Base-by-base conservation (phyloP, 2,329 filamentous ascomycete genomes). In the Microcyclospora pomicola region DNA sequence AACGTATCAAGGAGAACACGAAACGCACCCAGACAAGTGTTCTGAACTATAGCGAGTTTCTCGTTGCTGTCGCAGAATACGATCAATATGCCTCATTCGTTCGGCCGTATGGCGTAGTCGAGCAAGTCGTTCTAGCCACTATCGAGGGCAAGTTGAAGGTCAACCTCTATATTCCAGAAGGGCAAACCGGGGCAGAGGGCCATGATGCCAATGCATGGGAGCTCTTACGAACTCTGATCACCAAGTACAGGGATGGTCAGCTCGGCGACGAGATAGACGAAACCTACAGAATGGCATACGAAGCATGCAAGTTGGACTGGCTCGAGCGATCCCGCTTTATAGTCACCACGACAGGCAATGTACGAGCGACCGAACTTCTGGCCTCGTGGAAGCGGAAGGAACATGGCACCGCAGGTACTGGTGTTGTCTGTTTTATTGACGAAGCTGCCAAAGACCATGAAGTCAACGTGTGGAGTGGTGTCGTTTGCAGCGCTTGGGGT, bases 351-450 rank as follows among this genome's bases (percentile, higher is more conserved):
- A 44, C 43, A 9, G 34, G 32, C 12, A 46, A 42, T 30, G 39
- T 34, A 11, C 35, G 42, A 6, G 31, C 39, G 31, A 24, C 13
- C 11, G 42, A 44, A 28, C 33, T 42, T 19, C 29, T 34, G 3
- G 29, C 34, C 5, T 10, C 36, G 10, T 41, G 38, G 38, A 15
- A 19, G 11, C 16, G 30, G 14, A 14, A 13, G 3, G 35, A 37
- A 14, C 37, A 35, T 12, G 37, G 37, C 31, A 10, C 34, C 12
- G 16, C 12, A 16, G 16, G 39, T 7, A n/a, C 30, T 12, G 35
- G 36, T 11, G 36, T 42, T 2, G 35, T 43, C 2, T 37, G 47
- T 1, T 45, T 50, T 24, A 37, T 49, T 7, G 44, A 49, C 27
- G 42, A 48, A 16, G 43, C 40, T 9, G 36, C 40, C 15, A 43